Base-by-base conservation (phyloP, 768 basidiomycete species). In the Mycena rosella region DNA sequence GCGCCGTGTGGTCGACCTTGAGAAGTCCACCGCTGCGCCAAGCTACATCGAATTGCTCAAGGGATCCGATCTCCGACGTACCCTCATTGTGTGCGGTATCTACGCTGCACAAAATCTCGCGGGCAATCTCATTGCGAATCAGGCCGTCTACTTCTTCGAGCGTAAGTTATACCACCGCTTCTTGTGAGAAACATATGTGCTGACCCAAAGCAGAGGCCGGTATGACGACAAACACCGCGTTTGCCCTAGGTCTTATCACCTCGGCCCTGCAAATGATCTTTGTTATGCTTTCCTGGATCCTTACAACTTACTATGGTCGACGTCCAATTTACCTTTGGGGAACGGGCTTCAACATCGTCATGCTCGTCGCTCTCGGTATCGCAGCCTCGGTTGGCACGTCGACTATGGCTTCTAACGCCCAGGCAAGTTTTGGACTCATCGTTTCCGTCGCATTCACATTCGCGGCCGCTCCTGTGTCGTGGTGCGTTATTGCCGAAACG, bases 201-300 rank as follows among this genome's bases (percentile, higher is more conserved):
- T 67, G 24, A 67, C 60, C 22, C 29, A 20, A 17, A 26, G 45
- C 65, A 70, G 69, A 71, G 65, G 69, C 69, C 17, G 69, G 69
- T 14, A 63, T 71, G 65, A 4, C 34, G 24, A 63, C 49, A n/a
- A 63, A 67, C 54, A 48, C 47, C 15, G 65, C 69, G 11, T 71
- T 71, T 57, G 69, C 65, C 26, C 65, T 71, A 27, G 69, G 69
- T 22, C 57, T 71, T 29, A 71, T 71, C 62, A 71, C 69, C 47
- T 71, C 69, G 24, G 69, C 69, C 17, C 69, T 71, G 15, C 69
- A 71, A 27, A 71, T 71, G 69, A 48, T 71, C 62, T 71, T 71
- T 65, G 65, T 67, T 54, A 64, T 64, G 69, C 69, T 71, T 38
- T 71, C 69, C 14, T 71, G 69, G 69, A 45, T 59, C 65, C 61